Evolutionary conservation across 1,284 basidiomycete genomes (phyloP).

Genomic region (Fistulina hepatica): DNA sequence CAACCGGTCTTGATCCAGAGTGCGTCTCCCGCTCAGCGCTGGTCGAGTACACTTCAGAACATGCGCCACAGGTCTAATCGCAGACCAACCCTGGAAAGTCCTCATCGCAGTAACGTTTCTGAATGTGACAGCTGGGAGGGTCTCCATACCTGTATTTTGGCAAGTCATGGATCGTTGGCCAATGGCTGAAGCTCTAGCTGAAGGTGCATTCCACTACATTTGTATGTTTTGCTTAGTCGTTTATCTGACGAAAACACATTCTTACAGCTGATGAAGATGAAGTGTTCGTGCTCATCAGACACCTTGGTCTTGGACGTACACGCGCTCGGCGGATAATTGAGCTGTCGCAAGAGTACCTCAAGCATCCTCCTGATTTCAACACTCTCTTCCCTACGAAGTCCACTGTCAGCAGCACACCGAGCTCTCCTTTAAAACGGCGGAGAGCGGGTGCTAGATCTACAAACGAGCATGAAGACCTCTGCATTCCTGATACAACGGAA

Average conservation of each 20-base stretch:
- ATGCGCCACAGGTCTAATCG: too few species aligned
- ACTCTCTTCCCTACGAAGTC: conserved; percentile 20
- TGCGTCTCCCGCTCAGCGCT: too few species aligned
- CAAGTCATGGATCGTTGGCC: conserved; percentile 40
- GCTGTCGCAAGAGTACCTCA: conserved; percentile 35
- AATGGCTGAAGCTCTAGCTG: conserved; percentile 36
- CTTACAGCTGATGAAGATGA: conserved; percentile 25
- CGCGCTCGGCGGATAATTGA: conserved; percentile 40
- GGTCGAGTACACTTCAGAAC: too few species aligned
- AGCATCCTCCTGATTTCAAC: conserved; percentile 28
- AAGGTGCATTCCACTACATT: conserved; percentile 27
- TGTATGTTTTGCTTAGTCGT: background rate
- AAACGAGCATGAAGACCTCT: too few species aligned
- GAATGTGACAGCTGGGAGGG: conserved; percentile 43
- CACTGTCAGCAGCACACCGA: background rate
- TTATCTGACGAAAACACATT: background rate
- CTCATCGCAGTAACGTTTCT: conserved; percentile 42
- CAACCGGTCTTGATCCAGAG: too few species aligned
- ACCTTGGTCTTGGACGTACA: conserved; percentile 42
- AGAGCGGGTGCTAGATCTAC: too few species aligned
- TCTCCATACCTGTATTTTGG: conserved; percentile 46
- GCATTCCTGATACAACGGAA: too few species aligned
- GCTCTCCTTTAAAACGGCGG: too few species aligned
- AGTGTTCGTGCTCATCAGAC: conserved; percentile 32
- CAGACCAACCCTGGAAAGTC: conserved; percentile 43